Conservation (phyloP, 139 green algal genomes). For the Limnomonas spitsbergensis region DNA sequence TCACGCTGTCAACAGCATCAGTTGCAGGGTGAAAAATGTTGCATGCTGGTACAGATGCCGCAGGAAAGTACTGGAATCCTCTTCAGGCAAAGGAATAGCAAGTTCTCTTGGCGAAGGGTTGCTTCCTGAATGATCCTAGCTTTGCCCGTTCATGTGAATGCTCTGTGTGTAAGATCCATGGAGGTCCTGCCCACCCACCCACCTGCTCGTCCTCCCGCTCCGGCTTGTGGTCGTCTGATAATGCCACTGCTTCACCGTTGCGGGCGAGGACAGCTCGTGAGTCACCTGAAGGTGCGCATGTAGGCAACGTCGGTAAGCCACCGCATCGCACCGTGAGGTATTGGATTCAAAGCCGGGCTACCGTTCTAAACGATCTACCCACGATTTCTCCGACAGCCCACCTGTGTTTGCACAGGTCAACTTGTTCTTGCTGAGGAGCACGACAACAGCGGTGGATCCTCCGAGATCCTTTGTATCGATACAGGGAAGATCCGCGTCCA, state of each 20-base stretch:
- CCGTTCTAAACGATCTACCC: background rate
- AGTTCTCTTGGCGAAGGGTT: no score
- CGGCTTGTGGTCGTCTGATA: conserved; percentile 64
- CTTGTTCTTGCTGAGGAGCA: background rate
- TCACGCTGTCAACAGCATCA: no score
- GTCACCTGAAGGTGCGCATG: conserved; percentile 34
- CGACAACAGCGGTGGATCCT: conserved; percentile 9
- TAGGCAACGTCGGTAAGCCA: no score
- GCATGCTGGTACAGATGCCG: no score
- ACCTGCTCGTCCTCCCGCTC: conserved; percentile 39
- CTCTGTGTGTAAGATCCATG: conserved; percentile 58
- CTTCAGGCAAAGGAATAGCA: no score
- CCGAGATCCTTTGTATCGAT: background rate
- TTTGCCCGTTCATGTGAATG: no score
- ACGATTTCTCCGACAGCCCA: background rate
- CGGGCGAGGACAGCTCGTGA: conserved; percentile 53
- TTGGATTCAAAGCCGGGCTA: no score
- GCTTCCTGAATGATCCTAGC: no score
- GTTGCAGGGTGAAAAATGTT: no score
- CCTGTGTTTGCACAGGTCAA: background rate
- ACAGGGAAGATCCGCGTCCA: background rate
- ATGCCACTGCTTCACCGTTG: conserved; percentile 29
- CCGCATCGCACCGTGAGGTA: no score
- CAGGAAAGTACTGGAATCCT: no score
- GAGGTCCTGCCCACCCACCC: conserved; percentile 44